Evolutionary conservation across 1,284 basidiomycete genomes (phyloP), one percentile per base, ranked within the genome.

Genomic region (Pseudozyma tsukubaensis): DNA sequence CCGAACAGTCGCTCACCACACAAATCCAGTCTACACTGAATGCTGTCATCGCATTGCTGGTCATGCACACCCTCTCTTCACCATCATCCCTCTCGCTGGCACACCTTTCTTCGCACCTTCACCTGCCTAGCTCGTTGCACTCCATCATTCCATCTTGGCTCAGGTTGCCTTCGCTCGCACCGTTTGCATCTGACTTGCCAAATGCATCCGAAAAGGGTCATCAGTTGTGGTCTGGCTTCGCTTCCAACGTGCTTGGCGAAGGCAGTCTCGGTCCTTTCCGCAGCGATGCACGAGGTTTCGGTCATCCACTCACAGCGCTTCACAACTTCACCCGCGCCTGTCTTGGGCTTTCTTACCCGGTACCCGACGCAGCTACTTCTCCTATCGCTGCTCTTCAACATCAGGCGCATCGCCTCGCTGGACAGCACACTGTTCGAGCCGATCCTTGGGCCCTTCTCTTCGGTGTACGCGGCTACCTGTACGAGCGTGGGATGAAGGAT

Each of bases 241-340:
- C 58, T 21, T 61, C 59, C 49, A 66, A 66, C 35, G 11, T 68
- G 11, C 39, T 59, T 18, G 50, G 54, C 35, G 64, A 66, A 50
- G 58, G 54, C 1, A 69, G 54, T 36, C 57, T 70, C 7, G 77
- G 78, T 43, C 78, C 78, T 5, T 80, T 80, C 47, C 67, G 78
- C 16, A 78, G 77, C 58, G 78, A 80, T 32, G 78, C 78, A 0
- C 64, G 69, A 14, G 78, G 78, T 9, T 80, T 80, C 35, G 78
- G 78, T 13, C 78, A 80, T 48, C 78, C 78, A 12, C 63, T 80
- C 24, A 78, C 76, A 9, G 77, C 78, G 24, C 62, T 80, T 14
- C 77, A 80, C 70, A 75, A 72, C 61, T 78, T 80, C 19, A 80
- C 78, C 5, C 59, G 67, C 11, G 73, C 76, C 32, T 75, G 71